Conservation (phyloP, 2,329 filamentous ascomycete species). For the Ophiostoma sp. region DNA sequence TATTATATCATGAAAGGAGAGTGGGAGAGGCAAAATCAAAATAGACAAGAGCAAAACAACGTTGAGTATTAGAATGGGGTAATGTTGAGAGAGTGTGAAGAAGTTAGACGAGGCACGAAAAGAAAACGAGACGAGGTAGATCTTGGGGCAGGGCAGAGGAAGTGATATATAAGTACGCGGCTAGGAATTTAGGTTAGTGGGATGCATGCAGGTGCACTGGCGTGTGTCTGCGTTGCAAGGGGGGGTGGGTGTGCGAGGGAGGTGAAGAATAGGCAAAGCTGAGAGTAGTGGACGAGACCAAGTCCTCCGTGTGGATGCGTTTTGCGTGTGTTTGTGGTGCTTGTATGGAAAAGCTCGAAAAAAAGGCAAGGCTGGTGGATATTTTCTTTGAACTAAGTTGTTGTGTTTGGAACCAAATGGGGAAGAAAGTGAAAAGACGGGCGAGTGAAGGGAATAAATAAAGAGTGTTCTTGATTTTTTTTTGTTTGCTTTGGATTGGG, state of each 20-base stretch:
- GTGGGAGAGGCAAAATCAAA: background rate
- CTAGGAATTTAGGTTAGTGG: slow-evolving; percentile 24
- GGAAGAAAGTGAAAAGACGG: background rate
- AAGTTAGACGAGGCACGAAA: slow-evolving; percentile 1
- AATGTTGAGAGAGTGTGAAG: background rate
- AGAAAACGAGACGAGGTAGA: slow-evolving; percentile 13
- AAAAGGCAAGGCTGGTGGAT: slow-evolving; percentile 10
- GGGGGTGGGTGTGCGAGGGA: slow-evolving; percentile 4
- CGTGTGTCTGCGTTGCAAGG: slow-evolving; percentile 2
- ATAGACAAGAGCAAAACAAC: background rate
- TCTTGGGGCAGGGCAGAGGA: slow-evolving; percentile 11
- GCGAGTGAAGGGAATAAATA: background rate
- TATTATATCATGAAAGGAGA: background rate
- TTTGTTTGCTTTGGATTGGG: background rate
- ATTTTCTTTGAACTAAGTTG: background rate
- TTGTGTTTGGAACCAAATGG: slow-evolving; percentile 2
- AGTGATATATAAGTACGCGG: slow-evolving; percentile 23
- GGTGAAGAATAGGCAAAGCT: slow-evolving; percentile 16
- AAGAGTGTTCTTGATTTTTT: background rate
- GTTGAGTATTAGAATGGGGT: background rate
- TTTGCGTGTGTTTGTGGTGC: background rate
- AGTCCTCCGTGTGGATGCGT: background rate
- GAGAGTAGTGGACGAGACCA: background rate
- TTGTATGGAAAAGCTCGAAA: background rate
- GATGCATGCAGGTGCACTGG: slow-evolving; percentile 24